Conservation (phyloP, 768 basidiomycete genomes). For the Suillus paluster region DNA sequence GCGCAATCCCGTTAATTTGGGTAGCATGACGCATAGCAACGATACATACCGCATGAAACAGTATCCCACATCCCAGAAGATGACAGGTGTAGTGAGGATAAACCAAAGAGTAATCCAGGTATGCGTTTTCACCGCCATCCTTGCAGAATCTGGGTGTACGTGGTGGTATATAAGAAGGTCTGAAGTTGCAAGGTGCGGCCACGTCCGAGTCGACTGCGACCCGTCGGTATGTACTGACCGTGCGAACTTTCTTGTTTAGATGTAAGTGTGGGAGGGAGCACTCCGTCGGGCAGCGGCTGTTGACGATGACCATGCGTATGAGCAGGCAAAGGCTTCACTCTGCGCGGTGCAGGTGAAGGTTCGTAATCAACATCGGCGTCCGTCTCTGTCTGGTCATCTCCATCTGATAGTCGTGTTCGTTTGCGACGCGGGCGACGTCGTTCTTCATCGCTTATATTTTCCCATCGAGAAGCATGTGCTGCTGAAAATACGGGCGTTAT, state of each 20-base stretch:
- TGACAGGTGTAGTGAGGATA: slow-evolving; percentile 50
- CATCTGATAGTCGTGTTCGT: slow-evolving; percentile 7
- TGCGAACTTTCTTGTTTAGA: slow-evolving; percentile 8
- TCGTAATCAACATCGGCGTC: background rate
- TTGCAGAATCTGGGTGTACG: slow-evolving; percentile 13
- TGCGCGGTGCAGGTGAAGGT: background rate
- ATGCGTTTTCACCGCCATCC: slow-evolving; percentile 55
- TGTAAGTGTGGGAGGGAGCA: background rate
- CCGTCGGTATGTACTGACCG: slow-evolving; percentile 9
- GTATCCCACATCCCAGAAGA: slow-evolving; percentile 83
- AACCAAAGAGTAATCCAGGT: slow-evolving; percentile 75
- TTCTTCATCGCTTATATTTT: slow-evolving; percentile 15
- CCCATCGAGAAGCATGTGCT: slow-evolving; percentile 34
- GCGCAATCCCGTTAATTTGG: background rate
- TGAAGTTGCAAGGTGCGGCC: background rate
- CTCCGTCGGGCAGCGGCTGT: background rate
- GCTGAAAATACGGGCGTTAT: slow-evolving; percentile 37
- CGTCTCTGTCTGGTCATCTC: slow-evolving; percentile 5
- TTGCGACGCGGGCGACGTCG: background rate
- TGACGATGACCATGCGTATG: slow-evolving; percentile 5
- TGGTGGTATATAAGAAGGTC: slow-evolving; percentile 7
- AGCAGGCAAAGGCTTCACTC: slow-evolving; percentile 2
- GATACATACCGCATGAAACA: slow-evolving; percentile 75
- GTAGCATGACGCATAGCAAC: background rate
- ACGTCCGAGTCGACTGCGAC: background rate